Evolutionary conservation across 768 basidiomycete species (phyloP).

Genomic region (Cystofilobasidium ferigula): DNA sequence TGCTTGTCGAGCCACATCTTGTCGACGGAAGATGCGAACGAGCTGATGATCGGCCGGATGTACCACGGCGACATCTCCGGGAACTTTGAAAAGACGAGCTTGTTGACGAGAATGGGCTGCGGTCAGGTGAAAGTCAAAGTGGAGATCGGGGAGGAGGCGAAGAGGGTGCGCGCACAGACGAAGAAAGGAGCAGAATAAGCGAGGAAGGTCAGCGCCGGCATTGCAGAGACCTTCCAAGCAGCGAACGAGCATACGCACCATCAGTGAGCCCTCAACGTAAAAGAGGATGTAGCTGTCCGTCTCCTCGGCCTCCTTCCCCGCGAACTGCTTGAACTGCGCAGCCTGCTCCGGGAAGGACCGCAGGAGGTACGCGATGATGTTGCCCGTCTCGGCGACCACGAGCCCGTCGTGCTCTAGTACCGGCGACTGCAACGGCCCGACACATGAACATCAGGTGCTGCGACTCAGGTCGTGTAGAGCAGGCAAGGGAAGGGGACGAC

Average conservation of each 20-base stretch:
- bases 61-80: conserved; percentile 23
- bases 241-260: conserved; percentile 1
- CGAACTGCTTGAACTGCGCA: neutral
- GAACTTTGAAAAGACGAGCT: conserved; percentile 26
- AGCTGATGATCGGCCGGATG: conserved; percentile 18
- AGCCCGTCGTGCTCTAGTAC: conserved; percentile 19
- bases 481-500: neutral
- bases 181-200: no score
- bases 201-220: no score
- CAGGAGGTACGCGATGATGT: conserved; percentile 24
- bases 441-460: neutral
- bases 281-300: conserved; percentile 15
- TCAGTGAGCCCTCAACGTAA: conserved; percentile 23
- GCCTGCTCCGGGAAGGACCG: neutral
- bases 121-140: neutral
- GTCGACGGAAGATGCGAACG: conserved; percentile 15
- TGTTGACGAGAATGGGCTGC: conserved; percentile 20
- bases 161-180: no score
- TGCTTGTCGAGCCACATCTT: conserved; percentile 24
- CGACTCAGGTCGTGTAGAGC: neutral
- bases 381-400: conserved; percentile 22
- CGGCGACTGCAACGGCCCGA: conserved; percentile 15
- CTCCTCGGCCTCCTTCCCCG: neutral
- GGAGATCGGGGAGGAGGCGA: neutral
- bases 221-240: neutral